Evolutionary conservation across 345 rosid genomes (phyloP).

Genomic region (Pistacia integerrima): DNA sequence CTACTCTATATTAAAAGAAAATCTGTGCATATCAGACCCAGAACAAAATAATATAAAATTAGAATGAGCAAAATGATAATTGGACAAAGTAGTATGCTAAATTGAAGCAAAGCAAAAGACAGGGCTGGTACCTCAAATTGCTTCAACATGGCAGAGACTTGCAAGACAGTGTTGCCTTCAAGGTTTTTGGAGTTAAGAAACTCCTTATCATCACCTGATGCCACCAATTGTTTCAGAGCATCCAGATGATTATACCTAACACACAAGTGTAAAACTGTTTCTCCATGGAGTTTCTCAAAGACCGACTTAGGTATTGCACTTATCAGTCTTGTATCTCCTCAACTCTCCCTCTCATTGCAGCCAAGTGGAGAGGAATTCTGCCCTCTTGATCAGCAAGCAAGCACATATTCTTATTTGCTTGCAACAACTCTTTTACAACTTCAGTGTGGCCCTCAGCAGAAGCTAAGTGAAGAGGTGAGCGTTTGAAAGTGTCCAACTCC

Average conservation of each 20-base stretch:
- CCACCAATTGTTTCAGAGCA: constrained; percentile 23
- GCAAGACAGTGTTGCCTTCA: constrained; percentile 28
- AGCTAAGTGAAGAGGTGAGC: constrained; percentile 32
- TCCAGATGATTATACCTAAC: constrained; percentile 17
- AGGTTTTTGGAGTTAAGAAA: constrained; percentile 20
- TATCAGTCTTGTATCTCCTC: constrained; percentile 15
- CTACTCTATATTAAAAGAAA: too few relatives aligned
- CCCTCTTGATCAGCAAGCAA: constrained; percentile 22
- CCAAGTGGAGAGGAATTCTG: constrained; percentile 30
- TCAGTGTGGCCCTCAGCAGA: constrained; percentile 19
- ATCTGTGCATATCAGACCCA: too few relatives aligned
- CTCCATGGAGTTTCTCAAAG: constrained; percentile 9
- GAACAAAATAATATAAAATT: too few relatives aligned
- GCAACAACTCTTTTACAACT: constrained; percentile 22
- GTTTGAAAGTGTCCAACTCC: constrained; percentile 21
- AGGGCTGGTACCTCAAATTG: constrained; percentile 27
- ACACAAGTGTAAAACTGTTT: constrained; percentile 33
- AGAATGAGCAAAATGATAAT: too few relatives aligned
- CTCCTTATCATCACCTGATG: constrained; percentile 5
- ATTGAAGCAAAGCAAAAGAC: too few relatives aligned
- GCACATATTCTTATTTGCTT: not conserved
- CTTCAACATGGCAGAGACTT: constrained; percentile 23
- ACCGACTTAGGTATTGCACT: not conserved
- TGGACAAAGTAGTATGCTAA: too few relatives aligned
- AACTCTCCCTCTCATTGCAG: constrained; percentile 25